Evolutionary conservation across 805 yeast species (phyloP).

Genomic region (Spathaspora arborariae): DNA sequence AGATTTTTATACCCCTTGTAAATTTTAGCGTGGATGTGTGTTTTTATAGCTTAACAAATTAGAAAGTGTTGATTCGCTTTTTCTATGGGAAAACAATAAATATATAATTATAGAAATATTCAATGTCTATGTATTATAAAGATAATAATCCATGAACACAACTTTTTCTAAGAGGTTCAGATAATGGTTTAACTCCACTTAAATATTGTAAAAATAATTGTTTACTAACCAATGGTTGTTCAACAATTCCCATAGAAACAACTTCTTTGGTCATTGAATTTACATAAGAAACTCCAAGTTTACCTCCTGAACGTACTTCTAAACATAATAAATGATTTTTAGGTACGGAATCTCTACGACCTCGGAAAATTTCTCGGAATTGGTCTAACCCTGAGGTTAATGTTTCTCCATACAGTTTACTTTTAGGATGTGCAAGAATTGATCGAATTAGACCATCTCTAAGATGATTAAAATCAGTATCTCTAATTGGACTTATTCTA

Average conservation of each 20-base stretch:
- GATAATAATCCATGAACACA: conserved; percentile 27
- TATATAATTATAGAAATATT: not conserved
- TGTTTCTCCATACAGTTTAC: conserved; percentile 42
- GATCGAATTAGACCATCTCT: conserved; percentile 87
- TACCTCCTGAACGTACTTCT: conserved; percentile 42
- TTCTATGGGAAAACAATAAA: not conserved
- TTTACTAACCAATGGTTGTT: conserved; percentile 59
- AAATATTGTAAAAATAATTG: conserved; percentile 74
- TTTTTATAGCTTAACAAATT: not conserved
- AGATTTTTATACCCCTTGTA: not conserved
- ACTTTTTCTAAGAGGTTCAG: conserved; percentile 48
- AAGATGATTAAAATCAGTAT: conserved; percentile 86
- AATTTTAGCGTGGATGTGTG: not conserved
- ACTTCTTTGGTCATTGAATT: conserved; percentile 21
- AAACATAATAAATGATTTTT: conserved; percentile 67
- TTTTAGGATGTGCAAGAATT: conserved; percentile 60
- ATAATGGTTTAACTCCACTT: conserved; percentile 63
- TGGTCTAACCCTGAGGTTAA: conserved; percentile 61
- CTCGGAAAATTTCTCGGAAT: conserved; percentile 54
- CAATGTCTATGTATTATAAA: not conserved
- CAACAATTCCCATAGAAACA: conserved; percentile 52
- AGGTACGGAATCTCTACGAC: conserved; percentile 66
- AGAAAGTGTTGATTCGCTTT: conserved; percentile 4
- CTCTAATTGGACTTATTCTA: conserved; percentile 80
- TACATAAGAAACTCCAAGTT: conserved; percentile 22